phyloP scores from a whole-genome alignment of 176 grass and related monocot genomes.

The Cocos nucifera region DNA sequence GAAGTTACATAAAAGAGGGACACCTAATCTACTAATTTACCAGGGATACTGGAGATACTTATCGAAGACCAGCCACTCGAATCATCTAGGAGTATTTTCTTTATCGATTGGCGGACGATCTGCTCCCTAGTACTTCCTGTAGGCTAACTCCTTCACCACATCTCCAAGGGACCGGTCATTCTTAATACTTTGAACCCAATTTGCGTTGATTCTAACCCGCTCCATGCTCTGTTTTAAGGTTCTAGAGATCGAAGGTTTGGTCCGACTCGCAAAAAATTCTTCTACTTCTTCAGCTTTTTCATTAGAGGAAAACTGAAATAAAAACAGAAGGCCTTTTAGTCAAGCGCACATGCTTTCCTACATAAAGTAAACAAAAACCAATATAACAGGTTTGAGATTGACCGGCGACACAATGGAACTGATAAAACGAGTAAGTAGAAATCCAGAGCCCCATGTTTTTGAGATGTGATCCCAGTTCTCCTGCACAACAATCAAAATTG shows the following conservation, averaged over 20 bases:
- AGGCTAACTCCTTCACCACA: slow-evolving; percentile 36
- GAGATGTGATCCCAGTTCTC: slow-evolving; percentile 85
- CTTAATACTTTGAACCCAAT: slow-evolving; percentile 64
- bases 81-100: too few relatives aligned
- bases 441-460: slow-evolving; percentile 61
- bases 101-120: too few relatives aligned
- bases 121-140: slow-evolving; percentile 12
- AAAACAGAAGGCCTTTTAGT: neutral
- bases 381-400: neutral
- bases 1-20: too few relatives aligned
- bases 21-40: too few relatives aligned
- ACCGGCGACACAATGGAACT: slow-evolving; percentile 49
- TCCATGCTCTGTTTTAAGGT: slow-evolving; percentile 88
- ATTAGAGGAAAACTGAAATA: slow-evolving; percentile 53
- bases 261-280: slow-evolving; percentile 64
- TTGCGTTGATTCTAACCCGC: slow-evolving; percentile 66
- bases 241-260: slow-evolving; percentile 55
- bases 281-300: slow-evolving; percentile 67
- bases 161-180: slow-evolving; percentile 39
- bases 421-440: slow-evolving; percentile 59
- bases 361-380: neutral
- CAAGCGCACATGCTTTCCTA: neutral
- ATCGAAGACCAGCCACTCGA: too few relatives aligned
- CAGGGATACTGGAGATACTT: too few relatives aligned
- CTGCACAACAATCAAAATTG: slow-evolving; percentile 22